Evolutionary conservation across 1,284 basidiomycete genomes (phyloP), one percentile per base, ranked within the genome.

Genomic region (Ganoderma meredithae): DNA sequence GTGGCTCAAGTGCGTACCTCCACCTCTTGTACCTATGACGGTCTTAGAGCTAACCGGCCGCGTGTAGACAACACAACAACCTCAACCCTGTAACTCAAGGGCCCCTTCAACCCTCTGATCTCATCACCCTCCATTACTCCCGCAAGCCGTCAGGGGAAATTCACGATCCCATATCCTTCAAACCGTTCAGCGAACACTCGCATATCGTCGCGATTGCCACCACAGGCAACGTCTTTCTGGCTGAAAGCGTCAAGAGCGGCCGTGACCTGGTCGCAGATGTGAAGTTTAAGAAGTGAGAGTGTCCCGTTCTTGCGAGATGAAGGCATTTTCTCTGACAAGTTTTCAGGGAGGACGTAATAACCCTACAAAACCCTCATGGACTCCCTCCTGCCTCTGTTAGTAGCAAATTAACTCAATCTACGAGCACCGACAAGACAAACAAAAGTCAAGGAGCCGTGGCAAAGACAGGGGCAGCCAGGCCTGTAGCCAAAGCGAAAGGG

Each of bases 81-180:
- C 85, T 85, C 61, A 91, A 97, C 75, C 98, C 98, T 0, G 90
- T 96, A 31, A 96, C 96, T 0, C 94, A 96, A 70, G 90, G 93
- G 69, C 87, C 92, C 6, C 84, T 98, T 36, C 81, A 85, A 0
- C 92, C 95, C 0, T 85, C 89, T 3, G 92, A 97, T 69, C 88
- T 99, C 59, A 92, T 98, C 72, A 90, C 91, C 65, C 87, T 99
- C 61, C 90, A 98, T 78, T 99, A 99, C 76, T 90, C 90, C 61
- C 86, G 90, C 66, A 93, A 92, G 76, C 81, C 91, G 2, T 89
- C 94, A 47, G 92, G 92, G 44, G 92, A 95, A 77, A 88, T 94
- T 22, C 91, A 96, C 77, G 95, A 97, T 78, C 95, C 95, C 0
- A 95, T 97, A 60, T 95, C 94, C 2, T 97, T 96, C 86, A 97